A percentile compares a stretch with the other conserved stretches of the same genome.
Evolutionary conservation across 129 eudicot species (phyloP).

Genomic region (Gnaphalium uliginosum): DNA sequence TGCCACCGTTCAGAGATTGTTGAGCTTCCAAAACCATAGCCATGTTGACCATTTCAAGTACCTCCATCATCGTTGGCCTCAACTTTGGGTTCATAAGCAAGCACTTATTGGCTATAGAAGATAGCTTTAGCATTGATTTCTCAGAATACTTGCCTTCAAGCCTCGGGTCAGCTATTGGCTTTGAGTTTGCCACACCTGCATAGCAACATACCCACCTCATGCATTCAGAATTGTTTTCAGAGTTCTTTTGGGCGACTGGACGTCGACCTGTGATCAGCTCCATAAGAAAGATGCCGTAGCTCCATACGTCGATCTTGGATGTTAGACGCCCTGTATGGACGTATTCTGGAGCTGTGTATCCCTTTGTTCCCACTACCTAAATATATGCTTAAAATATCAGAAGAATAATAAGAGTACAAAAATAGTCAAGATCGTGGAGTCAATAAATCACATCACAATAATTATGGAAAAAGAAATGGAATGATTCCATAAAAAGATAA

Average conservation of each 20-base stretch:
- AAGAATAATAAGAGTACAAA: not conserved
- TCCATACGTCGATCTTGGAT: conserved; percentile 60
- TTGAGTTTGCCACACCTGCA: conserved; percentile 46
- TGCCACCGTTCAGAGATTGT: conserved; percentile 1
- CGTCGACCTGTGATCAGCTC: conserved; percentile 70
- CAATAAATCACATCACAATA: too few species aligned
- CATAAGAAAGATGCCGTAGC: conserved; percentile 68
- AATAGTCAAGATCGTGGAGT: not conserved
- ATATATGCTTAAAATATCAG: not conserved
- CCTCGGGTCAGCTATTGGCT: conserved; percentile 55
- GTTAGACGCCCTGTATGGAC: conserved; percentile 81
- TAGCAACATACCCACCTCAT: conserved; percentile 57
- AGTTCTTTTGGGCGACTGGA: conserved; percentile 48
- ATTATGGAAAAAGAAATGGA: not conserved
- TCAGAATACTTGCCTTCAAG: conserved; percentile 37
- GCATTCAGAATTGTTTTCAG: conserved; percentile 49
- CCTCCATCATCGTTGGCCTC: conserved; percentile 78
- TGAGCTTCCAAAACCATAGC: conserved; percentile 27
- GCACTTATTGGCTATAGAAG: conserved; percentile 51
- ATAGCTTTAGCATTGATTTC: conserved; percentile 49
- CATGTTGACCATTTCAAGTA: conserved; percentile 52
- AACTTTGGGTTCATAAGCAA: conserved; percentile 45
- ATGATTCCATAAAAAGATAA: not conserved
- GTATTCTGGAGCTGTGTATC: conserved; percentile 85
- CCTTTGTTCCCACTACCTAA: conserved; percentile 77